Conservation (phyloP, 2,329 filamentous ascomycete species). For the Aspergillus fischeri region DNA sequence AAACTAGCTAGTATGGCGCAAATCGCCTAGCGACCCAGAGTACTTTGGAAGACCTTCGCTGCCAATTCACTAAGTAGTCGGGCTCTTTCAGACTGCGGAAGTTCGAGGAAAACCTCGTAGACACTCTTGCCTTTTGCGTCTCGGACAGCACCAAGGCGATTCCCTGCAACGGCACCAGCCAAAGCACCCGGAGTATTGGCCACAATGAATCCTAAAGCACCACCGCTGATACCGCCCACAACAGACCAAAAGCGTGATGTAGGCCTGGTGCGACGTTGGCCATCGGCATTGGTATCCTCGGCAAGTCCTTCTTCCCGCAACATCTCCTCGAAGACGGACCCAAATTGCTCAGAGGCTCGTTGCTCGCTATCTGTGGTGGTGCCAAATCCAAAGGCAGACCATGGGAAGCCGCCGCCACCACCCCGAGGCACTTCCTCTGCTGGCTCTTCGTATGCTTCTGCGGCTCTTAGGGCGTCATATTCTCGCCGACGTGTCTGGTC, state of each 20-base stretch:
- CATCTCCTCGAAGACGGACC: slow-evolving; percentile 87
- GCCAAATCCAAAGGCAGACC: slow-evolving; percentile 67
- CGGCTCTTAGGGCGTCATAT: slow-evolving; percentile 69
- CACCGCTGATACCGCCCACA: slow-evolving; percentile 80
- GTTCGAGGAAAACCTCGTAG: slow-evolving; percentile 80
- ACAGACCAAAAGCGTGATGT: slow-evolving; percentile 82
- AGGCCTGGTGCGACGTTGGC: slow-evolving; percentile 37
- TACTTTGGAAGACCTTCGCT: slow-evolving; percentile 66
- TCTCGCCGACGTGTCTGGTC: slow-evolving; percentile 72
- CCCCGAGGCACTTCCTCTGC: slow-evolving; percentile 49
- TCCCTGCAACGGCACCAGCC: slow-evolving; percentile 88
- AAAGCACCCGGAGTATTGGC: slow-evolving; percentile 86
- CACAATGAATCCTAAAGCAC: slow-evolving; percentile 88
- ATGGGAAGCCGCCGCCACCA: slow-evolving; percentile 60
- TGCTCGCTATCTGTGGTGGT: slow-evolving; percentile 26
- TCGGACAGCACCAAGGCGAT: slow-evolving; percentile 81
- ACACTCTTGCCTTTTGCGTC: slow-evolving; percentile 94
- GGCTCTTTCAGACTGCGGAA: slow-evolving; percentile 78
- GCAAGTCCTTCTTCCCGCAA: slow-evolving; percentile 80
- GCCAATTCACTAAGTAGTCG: slow-evolving; percentile 79
- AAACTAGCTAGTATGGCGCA: neutral
- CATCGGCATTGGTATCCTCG: slow-evolving; percentile 57
- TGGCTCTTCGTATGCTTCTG: slow-evolving; percentile 42
- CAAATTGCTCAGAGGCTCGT: slow-evolving; percentile 70
- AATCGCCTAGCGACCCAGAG: slow-evolving; percentile 25